phyloP scores from a whole-genome alignment of 768 basidiomycete species.

The Tricholoma terreum region DNA sequence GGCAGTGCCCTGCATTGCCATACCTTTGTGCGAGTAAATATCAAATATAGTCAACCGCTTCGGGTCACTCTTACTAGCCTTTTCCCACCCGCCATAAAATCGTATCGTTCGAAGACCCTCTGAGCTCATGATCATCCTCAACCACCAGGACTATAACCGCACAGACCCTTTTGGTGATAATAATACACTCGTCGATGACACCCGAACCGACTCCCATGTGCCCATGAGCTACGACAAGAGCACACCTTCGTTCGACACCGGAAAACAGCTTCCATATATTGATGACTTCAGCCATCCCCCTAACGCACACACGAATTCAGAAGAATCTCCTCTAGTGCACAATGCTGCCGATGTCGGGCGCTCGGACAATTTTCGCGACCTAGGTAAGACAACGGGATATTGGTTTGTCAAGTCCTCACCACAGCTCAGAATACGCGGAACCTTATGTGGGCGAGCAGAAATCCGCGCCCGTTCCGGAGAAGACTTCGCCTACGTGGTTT shows the following conservation, averaged over 20 bases:
- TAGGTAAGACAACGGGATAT: constrained; percentile 38
- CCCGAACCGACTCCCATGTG: constrained; percentile 1
- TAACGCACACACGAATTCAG: constrained; percentile 7
- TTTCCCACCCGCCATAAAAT: not conserved
- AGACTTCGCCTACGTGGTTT: constrained; percentile 41
- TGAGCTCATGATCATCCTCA: constrained; percentile 12
- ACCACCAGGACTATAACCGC: constrained; percentile 3
- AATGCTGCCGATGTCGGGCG: constrained; percentile 42
- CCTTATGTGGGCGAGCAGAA: constrained; percentile 32
- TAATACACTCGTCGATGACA: not conserved
- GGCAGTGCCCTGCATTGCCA: constrained; percentile 10
- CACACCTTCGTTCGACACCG: not conserved
- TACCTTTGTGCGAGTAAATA: not conserved
- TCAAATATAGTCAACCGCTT: not conserved
- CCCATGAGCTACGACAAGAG: constrained; percentile 3
- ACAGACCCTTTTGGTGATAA: constrained; percentile 4
- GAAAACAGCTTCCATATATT: not conserved
- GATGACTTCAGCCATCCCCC: constrained; percentile 4
- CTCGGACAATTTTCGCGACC: constrained; percentile 44
- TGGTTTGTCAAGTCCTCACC: not conserved
- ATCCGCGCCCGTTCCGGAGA: constrained; percentile 32
- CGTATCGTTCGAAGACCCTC: not conserved
- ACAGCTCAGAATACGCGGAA: constrained; percentile 61
- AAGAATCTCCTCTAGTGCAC: constrained; percentile 42
- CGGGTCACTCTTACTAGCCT: not conserved